Base-by-base conservation (phyloP, 2,329 filamentous ascomycete species). In the Xylaria sp. region DNA sequence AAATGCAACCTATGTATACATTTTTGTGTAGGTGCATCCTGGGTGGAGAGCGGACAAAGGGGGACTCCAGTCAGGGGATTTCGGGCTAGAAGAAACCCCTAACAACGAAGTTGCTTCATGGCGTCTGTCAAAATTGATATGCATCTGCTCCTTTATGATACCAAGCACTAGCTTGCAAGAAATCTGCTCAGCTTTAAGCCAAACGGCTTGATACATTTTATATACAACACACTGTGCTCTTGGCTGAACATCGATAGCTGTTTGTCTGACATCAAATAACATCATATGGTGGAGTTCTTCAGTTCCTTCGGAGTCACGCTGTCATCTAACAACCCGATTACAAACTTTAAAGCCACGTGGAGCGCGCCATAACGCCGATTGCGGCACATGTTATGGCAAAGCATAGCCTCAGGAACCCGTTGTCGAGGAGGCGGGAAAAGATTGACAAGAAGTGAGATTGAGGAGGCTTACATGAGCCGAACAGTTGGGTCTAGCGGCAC, bases 351-450 rank as follows among this genome's bases (percentile, higher is more conserved):
- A 46, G 42, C 63, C 64, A 66, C 48, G 59, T 59, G 59, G 59
- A 46, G 65, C 46, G 63, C 63, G 59, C 48, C 33, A 64, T 64
- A 48, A 61, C 63, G 59, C 40, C 20, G 46, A 51, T 20, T 60
- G 59, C 59, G 36, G 46, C 57, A 62, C 42, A 60, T 38, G 48
- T 33, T 40, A 36, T 40, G 15, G 44, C 63, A 46, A 42, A 48
- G 23, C 61, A 63, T 11, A 58, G 26, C 28, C 49, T 13, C 49
- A 20, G 10, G 4, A n/a, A 23, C 38, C 6, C 10, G 42, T 51
- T 33, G 2, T 28, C 20, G 2, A 49, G 13, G 28, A 33, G 42
- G 44, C 31, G 13, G 38, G 11, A 48, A 42, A n/a, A 42, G 17
- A 42, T n/a, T 11, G 7, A 3, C 46, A 40, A 36, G 40, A n/a